Conservation (phyloP, 257 asterid species). For the Fraxinus excelsior region DNA sequence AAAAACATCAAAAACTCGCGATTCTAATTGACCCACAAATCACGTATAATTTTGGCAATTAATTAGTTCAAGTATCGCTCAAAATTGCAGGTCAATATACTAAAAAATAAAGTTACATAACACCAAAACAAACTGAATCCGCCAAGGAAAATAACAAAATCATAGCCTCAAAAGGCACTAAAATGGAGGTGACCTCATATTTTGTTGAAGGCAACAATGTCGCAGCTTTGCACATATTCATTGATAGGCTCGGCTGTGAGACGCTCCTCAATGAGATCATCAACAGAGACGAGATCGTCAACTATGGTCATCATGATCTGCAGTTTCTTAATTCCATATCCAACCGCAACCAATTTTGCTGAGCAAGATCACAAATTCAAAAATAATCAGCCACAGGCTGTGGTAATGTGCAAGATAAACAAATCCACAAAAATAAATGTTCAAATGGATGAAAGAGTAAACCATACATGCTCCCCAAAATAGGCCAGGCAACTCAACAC, state of each 20-base stretch:
- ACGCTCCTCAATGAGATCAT: conserved; percentile 47
- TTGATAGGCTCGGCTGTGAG: conserved; percentile 48
- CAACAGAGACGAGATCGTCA: conserved; percentile 88
- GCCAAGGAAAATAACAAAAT: conserved; percentile 29
- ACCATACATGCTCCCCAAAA: conserved; percentile 94
- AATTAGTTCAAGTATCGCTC: neutral
- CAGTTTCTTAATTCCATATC: conserved; percentile 88
- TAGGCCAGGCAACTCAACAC: conserved; percentile 70
- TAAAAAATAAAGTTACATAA: neutral
- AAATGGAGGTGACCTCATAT: conserved; percentile 25
- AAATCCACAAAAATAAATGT: neutral
- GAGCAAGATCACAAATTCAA: conserved; percentile 19
- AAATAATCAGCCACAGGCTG: neutral
- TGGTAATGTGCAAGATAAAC: neutral
- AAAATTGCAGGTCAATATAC: neutral
- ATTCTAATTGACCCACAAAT: neutral
- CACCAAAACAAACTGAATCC: neutral
- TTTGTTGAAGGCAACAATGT: conserved; percentile 60
- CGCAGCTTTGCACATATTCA: conserved; percentile 51
- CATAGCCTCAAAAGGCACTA: conserved; percentile 23
- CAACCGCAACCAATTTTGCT: conserved; percentile 82
- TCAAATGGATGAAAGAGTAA: neutral
- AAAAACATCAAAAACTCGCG: neutral
- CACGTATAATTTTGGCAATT: neutral
- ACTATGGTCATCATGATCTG: conserved; percentile 81